A percentile compares a stretch with the other conserved stretches of the same genome.
Conservation (phyloP, 257 asterid genomes). For the Forsythia viridissima region DNA sequence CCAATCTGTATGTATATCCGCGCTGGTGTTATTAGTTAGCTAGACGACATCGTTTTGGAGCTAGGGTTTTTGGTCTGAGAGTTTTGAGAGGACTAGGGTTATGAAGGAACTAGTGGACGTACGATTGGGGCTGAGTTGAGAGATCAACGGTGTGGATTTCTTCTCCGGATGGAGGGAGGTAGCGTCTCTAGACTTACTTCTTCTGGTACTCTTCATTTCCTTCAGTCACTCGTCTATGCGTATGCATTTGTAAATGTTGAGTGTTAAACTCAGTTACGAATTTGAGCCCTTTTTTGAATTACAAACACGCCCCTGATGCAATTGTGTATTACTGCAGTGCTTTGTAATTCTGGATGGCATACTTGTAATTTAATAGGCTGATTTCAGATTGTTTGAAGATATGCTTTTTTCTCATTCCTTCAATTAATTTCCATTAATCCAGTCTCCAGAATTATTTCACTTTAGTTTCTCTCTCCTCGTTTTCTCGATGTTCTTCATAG, state of each 20-base stretch:
- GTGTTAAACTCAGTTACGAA: neutral
- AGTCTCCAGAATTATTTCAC: neutral
- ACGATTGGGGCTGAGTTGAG: slow-evolving; percentile 61
- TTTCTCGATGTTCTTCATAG: neutral
- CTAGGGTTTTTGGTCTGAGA: slow-evolving; percentile 22
- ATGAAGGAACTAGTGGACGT: slow-evolving; percentile 56
- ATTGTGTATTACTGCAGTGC: too few species aligned
- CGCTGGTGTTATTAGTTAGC: slow-evolving; percentile 19
- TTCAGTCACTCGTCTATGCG: slow-evolving; percentile 17
- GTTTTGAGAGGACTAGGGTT: slow-evolving; percentile 41
- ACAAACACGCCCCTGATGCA: neutral
- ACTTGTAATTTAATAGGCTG: neutral
- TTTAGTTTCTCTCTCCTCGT: neutral
- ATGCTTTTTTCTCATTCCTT: neutral
- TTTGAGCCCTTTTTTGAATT: neutral
- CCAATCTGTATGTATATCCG: slow-evolving; percentile 2
- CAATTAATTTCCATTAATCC: neutral
- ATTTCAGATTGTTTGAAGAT: neutral
- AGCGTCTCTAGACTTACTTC: slow-evolving; percentile 87
- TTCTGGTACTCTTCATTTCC: slow-evolving; percentile 95
- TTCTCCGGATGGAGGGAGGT: slow-evolving; percentile 99
- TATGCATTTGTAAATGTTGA: slow-evolving; percentile 16
- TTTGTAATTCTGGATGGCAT: neutral
- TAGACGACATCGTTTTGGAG: slow-evolving; percentile 12
- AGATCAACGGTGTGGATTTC: slow-evolving; percentile 68